Conservation (phyloP, 331 rosid genomes). For the Telfairia occidentalis region DNA sequence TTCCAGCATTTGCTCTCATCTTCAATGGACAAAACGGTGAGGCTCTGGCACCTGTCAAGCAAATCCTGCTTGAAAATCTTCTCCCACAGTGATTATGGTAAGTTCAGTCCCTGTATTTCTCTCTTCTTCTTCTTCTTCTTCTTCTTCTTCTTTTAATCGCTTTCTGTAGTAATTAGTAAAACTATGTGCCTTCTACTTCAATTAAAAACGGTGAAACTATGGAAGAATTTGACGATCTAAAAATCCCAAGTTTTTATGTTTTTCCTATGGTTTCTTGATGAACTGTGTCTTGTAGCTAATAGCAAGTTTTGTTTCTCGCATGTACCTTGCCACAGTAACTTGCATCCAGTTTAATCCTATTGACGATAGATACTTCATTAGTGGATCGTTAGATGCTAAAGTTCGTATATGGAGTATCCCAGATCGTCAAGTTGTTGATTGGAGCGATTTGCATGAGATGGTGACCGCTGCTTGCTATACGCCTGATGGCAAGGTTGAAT, state of each 20-base stretch:
- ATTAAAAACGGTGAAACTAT: not conserved
- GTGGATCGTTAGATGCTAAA: slow-evolving; percentile 94
- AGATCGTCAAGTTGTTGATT: slow-evolving; percentile 87
- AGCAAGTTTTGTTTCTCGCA: slow-evolving; percentile 20
- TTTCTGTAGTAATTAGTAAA: not conserved
- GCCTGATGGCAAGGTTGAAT: slow-evolving; percentile 98
- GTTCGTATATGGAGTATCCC: slow-evolving; percentile 99
- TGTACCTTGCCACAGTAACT: slow-evolving; percentile 65
- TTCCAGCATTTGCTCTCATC: slow-evolving; percentile 92
- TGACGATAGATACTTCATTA: slow-evolving; percentile 94
- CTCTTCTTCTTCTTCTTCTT: slow-evolving; percentile 13
- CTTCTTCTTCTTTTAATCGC: not conserved
- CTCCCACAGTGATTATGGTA: slow-evolving; percentile 91
- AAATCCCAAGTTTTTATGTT: not conserved
- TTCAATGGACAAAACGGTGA: slow-evolving; percentile 99
- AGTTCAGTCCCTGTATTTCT: slow-evolving; percentile 21
- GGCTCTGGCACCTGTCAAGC: slow-evolving; percentile 87
- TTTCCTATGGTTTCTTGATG: not conserved
- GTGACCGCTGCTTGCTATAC: slow-evolving; percentile 98
- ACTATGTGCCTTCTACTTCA: not conserved
- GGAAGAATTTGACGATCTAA: not conserved
- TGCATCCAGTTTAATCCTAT: slow-evolving; percentile 99
- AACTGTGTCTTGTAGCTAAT: slow-evolving; percentile 26
- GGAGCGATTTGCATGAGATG: slow-evolving; percentile 96
- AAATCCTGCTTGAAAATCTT: slow-evolving; percentile 72